Conservation (phyloP, 2,329 filamentous ascomycete genomes). For the Pseudogymnoascus sp. region DNA sequence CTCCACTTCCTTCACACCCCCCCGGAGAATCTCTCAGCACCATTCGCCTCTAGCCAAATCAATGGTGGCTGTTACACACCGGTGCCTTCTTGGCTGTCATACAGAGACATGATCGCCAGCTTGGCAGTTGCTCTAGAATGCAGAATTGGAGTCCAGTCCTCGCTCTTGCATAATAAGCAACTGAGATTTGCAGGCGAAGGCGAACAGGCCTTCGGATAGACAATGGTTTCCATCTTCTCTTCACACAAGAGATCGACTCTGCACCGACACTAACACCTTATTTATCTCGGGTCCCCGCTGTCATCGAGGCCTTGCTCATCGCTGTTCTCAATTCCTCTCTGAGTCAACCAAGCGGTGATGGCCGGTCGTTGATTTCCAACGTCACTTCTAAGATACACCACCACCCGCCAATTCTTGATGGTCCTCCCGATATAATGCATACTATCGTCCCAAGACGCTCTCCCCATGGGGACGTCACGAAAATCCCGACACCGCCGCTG, state of each 20-base stretch:
- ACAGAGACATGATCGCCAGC: not conserved
- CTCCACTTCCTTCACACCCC: not conserved
- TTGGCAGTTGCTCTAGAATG: not conserved
- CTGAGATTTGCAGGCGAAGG: not conserved
- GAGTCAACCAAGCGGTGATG: not conserved
- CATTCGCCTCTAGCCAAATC: not conserved
- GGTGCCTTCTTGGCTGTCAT: not conserved
- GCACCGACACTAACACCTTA: constrained; percentile 6
- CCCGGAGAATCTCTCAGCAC: not conserved
- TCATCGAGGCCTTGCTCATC: not conserved
- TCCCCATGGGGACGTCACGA: not conserved
- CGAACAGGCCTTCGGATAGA: not conserved
- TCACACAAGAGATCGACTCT: not conserved
- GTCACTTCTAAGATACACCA: not conserved
- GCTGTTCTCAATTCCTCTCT: not conserved
- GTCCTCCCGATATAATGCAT: not conserved
- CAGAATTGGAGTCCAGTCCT: not conserved
- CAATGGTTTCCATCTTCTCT: not conserved
- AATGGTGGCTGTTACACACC: not conserved
- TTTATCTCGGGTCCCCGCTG: not conserved
- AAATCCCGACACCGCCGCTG: constrained; percentile 28
- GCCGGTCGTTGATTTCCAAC: not conserved
- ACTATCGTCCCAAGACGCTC: not conserved
- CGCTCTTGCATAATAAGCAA: not conserved
- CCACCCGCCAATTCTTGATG: not conserved